These are phyloP conservation scores for Gastrolobium bilobum DNA, from an alignment of 306 rosid species.

Conservation along the genomic window DNA sequence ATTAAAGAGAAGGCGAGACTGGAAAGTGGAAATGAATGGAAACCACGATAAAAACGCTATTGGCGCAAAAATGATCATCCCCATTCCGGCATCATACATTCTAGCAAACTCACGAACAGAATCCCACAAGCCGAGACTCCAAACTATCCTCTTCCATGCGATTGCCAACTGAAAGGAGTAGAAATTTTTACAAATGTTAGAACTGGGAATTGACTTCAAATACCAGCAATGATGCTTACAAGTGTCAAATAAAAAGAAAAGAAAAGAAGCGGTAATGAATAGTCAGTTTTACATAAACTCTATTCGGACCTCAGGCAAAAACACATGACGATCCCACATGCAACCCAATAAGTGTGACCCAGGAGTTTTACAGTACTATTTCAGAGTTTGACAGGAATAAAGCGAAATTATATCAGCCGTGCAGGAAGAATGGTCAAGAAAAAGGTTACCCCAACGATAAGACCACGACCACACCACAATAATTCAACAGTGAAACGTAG, in stretches of 20 bases:
- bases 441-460: background rate
- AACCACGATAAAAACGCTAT: slow-evolving; percentile 89
- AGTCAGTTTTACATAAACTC: background rate
- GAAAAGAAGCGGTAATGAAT: background rate
- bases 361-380: slow-evolving; percentile 6
- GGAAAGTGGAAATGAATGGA: slow-evolving; percentile 95
- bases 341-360: background rate
- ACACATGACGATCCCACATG: background rate
- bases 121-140: slow-evolving; percentile 87
- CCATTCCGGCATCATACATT: slow-evolving; percentile 99
- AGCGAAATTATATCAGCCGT: background rate
- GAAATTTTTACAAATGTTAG: slow-evolving; percentile 24
- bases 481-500: background rate
- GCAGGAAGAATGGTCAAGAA: background rate
- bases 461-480: background rate
- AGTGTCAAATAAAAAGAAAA: background rate
- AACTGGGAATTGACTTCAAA: slow-evolving; percentile 13
- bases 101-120: slow-evolving; percentile 94
- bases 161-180: slow-evolving; percentile 74
- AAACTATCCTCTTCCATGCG: slow-evolving; percentile 77
- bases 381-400: background rate
- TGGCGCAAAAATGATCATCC: slow-evolving; percentile 81
- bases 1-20: slow-evolving; percentile 94
- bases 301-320: background rate
- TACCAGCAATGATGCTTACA: background rate